A percentile compares a stretch with the other conserved stretches of the same genome.
Conservation (phyloP, 129 eudicot species). For the Arctium lappa region DNA sequence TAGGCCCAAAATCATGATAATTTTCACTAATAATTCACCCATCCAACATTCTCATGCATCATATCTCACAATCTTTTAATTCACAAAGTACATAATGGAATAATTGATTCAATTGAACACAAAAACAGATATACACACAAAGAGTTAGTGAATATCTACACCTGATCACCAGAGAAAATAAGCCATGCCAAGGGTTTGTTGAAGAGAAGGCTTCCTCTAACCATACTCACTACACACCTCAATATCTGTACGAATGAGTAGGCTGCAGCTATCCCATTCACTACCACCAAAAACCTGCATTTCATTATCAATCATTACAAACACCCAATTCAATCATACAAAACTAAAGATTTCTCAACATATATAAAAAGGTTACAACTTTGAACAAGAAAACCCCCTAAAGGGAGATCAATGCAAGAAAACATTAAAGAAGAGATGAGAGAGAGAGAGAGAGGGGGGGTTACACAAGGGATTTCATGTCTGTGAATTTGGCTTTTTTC, state of each 20-base stretch:
- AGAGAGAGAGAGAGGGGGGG: background rate
- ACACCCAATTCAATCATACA: background rate
- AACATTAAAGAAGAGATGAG: background rate
- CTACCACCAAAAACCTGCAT: conserved; percentile 72
- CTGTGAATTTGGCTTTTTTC: conserved; percentile 68
- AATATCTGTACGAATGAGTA: conserved; percentile 69
- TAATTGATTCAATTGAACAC: background rate
- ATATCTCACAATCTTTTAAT: background rate
- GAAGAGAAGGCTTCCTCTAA: conserved; percentile 69
- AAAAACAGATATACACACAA: background rate
- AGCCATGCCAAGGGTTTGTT: conserved; percentile 91
- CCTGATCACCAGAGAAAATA: conserved; percentile 93
- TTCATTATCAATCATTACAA: background rate
- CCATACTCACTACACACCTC: conserved; percentile 71
- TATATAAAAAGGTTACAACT: background rate
- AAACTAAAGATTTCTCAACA: background rate
- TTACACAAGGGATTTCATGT: conserved; percentile 85
- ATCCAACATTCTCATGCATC: background rate
- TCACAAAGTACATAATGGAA: background rate
- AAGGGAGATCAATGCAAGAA: background rate
- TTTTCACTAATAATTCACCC: background rate
- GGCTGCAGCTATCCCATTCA: conserved; percentile 77
- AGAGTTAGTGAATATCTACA: background rate
- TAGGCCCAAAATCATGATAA: background rate
- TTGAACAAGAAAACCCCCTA: background rate